Evolutionary conservation across 176 grass and related monocot species (phyloP), one percentile per base, ranked within the genome.

Genomic region (Carex scoparia): DNA sequence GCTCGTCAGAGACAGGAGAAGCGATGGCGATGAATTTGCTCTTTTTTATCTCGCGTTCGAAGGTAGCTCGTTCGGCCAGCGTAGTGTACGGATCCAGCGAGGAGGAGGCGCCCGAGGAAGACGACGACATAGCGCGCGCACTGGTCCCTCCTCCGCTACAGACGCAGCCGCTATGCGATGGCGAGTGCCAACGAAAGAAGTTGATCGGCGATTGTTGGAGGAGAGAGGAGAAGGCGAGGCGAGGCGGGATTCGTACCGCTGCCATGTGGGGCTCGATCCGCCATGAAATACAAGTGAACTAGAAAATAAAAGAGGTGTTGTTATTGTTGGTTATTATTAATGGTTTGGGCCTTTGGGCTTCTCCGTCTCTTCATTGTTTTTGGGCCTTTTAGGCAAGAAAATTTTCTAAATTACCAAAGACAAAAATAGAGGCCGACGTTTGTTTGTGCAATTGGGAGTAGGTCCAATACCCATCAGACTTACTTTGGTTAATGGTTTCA

Each of bases 11-110:
- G 32, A 85, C 65, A 9, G 81, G 85, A 28, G 81, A 51, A 10
- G 85, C 89, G 1, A 90, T 65, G 57, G 89, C 89, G 65, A 90
- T 84, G 63, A 90, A 90, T 49, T 87, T 90, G 81, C 89, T 90
- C 42, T 80, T 78, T 81, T 90, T 90, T 69, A 87, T 87, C 85
- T 90, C 89, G 18, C 81, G 85, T 71, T 87, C 85, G 64, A 81
- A 87, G 19, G 35, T 87, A 16, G 76, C 89, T 35, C 85, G 54
- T 18, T 87, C 81, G 9, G 51, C 69, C 55, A 90, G 65, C 9
- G 85, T 84, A 15, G 89, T 85, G 81, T 87, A 90, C 38, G 89
- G 85, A 33, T 64, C 70, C 33, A 62, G 88, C 19, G 76, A 57
- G 4, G 76, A 57, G 4, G 85, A 15, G 10, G 86, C 23, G 48